These are phyloP conservation scores for Penicillium samsonianum DNA, from an alignment of 495 filamentous ascomycete genomes.

Conservation along the genomic window DNA sequence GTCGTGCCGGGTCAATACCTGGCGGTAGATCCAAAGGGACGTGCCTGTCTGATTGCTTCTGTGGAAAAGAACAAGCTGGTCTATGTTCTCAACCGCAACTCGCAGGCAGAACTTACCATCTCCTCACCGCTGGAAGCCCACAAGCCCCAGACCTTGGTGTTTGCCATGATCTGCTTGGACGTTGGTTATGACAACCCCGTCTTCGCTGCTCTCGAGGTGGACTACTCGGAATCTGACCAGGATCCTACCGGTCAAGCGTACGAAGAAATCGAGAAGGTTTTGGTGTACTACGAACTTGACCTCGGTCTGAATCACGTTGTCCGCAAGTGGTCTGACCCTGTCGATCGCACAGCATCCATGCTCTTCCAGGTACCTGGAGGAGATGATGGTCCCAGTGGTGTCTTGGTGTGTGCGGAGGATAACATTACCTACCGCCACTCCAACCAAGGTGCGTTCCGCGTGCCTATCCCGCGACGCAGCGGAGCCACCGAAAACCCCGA, in stretches of 20 bases:
- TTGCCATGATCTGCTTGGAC: slow-evolving; percentile 82
- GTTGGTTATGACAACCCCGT: slow-evolving; percentile 96
- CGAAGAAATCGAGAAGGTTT: slow-evolving; percentile 77
- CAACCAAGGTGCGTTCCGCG: slow-evolving; percentile 84
- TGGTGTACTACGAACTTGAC: slow-evolving; percentile 97
- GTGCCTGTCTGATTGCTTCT: slow-evolving; percentile 90
- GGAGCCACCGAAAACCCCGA: slow-evolving; percentile 91
- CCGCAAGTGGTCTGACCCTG: slow-evolving; percentile 89
- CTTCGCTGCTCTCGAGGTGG: slow-evolving; percentile 91
- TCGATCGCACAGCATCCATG: slow-evolving; percentile 85
- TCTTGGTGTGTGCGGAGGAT: slow-evolving; percentile 91
- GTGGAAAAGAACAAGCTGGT: slow-evolving; percentile 99
- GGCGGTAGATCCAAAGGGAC: slow-evolving; percentile 89
- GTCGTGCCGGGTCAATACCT: slow-evolving; percentile 95
- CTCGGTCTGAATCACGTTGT: slow-evolving; percentile 96
- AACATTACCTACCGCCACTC: slow-evolving; percentile 93
- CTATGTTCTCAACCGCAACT: slow-evolving; percentile 95
- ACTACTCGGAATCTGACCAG: slow-evolving; percentile 88
- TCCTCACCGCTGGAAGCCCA: slow-evolving; percentile 98
- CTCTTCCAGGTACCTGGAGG: slow-evolving; percentile 96
- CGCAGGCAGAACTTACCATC: slow-evolving; percentile 90
- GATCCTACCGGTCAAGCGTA: slow-evolving; percentile 85
- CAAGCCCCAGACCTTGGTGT: slow-evolving; percentile 89
- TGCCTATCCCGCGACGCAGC: slow-evolving; percentile 81
- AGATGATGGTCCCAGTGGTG: slow-evolving; percentile 89